Percentiles rank a stretch among this genome's conserved stretches.
phyloP scores from a whole-genome alignment of 306 rosid genomes.

The Dicorynia guianensis region DNA sequence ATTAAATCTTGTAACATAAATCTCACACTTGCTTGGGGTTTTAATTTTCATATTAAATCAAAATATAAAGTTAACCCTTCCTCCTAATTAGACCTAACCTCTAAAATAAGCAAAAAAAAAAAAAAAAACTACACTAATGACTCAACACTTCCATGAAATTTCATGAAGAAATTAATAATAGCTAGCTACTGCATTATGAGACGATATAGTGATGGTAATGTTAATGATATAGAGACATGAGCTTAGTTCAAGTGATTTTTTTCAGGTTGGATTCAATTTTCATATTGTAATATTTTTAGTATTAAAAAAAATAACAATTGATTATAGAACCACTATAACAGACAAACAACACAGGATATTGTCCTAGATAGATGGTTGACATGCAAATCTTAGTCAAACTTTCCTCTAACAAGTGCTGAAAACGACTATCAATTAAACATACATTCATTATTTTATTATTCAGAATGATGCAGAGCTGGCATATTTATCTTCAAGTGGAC shows the following conservation, averaged over 20 bases:
- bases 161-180: background rate
- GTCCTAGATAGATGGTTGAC: background rate
- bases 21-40: no score
- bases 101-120: no score
- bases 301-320: background rate
- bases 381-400: conserved; percentile 27
- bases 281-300: no score
- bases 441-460: no score
- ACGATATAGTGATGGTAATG: background rate
- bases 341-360: background rate
- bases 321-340: background rate
- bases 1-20: no score
- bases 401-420: conserved; percentile 22
- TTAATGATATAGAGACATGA: no score
- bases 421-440: background rate
- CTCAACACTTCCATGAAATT: no score
- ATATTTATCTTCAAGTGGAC: conserved; percentile 20
- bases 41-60: no score
- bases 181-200: background rate
- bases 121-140: no score
- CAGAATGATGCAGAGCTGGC: background rate
- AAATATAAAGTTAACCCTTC: background rate
- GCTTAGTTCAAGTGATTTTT: no score
- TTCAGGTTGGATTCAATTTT: no score
- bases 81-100: background rate